Evolutionary conservation across 140 eudicot species (phyloP).

Genomic region (Senecio squalidus): DNA sequence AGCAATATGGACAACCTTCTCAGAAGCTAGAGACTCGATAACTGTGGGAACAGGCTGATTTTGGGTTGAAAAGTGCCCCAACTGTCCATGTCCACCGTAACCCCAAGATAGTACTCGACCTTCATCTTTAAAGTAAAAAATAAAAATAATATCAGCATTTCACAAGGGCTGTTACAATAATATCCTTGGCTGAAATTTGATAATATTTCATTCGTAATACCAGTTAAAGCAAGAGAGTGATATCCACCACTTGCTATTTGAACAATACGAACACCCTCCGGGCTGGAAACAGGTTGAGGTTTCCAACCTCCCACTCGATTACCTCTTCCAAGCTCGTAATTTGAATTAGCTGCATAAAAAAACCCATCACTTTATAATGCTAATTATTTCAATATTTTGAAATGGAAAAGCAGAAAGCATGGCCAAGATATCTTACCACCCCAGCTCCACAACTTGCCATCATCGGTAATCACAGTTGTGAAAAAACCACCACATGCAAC

Average conservation of each 20-base stretch:
- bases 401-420: not conserved
- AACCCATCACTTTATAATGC: not conserved
- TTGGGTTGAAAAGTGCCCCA: conserved; percentile 79
- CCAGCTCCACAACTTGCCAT: conserved; percentile 91
- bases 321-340: conserved; percentile 94
- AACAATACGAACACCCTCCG: conserved; percentile 53
- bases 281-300: conserved; percentile 63
- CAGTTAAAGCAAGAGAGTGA: conserved; percentile 95
- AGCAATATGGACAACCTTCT: conserved; percentile 66
- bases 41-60: conserved; percentile 57
- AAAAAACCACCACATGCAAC: conserved; percentile 96
- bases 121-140: conserved; percentile 44
- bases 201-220: conserved; percentile 31
- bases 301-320: conserved; percentile 89
- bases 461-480: conserved; percentile 79
- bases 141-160: not conserved
- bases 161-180: not conserved
- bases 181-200: not conserved
- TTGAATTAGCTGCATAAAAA: conserved; percentile 71
- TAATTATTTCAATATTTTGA: not conserved
- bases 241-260: conserved; percentile 97
- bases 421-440: conserved; percentile 56
- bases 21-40: conserved; percentile 61
- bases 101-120: conserved; percentile 95
- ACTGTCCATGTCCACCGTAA: conserved; percentile 94